Evolutionary conservation across 495 filamentous ascomycete species (phyloP).

Genomic region (Podospora pseudopauciseta): DNA sequence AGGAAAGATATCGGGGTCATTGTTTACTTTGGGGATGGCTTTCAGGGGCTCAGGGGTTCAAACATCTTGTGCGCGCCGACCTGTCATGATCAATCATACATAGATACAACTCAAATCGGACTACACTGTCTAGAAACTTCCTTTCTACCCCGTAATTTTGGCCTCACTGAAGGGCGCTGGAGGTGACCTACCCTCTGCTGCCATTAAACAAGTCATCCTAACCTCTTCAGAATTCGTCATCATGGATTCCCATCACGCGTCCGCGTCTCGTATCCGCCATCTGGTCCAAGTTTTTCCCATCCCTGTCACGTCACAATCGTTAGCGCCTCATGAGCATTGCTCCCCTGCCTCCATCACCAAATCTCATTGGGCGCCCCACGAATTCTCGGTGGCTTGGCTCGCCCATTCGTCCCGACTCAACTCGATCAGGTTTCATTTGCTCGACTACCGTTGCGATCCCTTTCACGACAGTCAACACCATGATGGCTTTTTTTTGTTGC

Average conservation of each 20-base stretch:
- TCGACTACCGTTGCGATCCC: not conserved
- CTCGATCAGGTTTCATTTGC: not conserved
- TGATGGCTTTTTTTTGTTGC: not conserved
- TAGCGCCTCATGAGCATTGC: not conserved
- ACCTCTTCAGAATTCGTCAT: too few relatives aligned
- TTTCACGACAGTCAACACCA: not conserved
- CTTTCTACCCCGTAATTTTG: too few relatives aligned
- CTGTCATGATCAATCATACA: too few relatives aligned
- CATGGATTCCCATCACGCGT: not conserved
- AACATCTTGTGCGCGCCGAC: too few relatives aligned
- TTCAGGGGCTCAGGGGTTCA: too few relatives aligned
- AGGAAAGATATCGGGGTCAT: too few relatives aligned
- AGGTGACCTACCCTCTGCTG: too few relatives aligned
- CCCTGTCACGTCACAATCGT: not conserved
- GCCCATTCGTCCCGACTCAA: not conserved
- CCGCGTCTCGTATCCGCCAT: not conserved
- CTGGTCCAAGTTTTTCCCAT: not conserved
- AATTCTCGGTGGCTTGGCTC: not conserved
- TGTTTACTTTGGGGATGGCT: too few relatives aligned
- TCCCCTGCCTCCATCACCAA: not conserved
- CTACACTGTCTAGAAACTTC: too few relatives aligned
- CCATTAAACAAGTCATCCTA: too few relatives aligned
- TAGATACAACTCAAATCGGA: too few relatives aligned
- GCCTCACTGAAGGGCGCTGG: too few relatives aligned
- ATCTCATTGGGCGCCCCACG: not conserved